phyloP scores from a whole-genome alignment of 306 rosid genomes.

The Medicago lupulina region DNA sequence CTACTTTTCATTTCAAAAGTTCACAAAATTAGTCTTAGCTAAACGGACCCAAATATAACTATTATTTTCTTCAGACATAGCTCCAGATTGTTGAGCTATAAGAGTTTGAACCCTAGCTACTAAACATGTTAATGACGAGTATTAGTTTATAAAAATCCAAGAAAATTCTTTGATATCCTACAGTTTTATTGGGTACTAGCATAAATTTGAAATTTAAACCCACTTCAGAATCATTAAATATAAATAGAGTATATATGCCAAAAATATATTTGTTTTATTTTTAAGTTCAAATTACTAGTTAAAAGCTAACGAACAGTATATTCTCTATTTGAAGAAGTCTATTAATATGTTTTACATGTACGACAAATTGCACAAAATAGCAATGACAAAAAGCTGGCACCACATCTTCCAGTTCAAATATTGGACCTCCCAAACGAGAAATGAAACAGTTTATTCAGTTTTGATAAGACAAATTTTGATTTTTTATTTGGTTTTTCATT shows the following conservation, averaged over 20 bases:
- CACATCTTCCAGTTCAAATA: not conserved
- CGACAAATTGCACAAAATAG: not conserved
- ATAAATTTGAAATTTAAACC: too few relatives aligned
- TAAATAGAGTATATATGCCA: too few relatives aligned
- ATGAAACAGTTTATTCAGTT: slow-evolving; percentile 34
- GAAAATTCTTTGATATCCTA: too few relatives aligned
- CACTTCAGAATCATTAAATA: too few relatives aligned
- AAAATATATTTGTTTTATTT: not conserved
- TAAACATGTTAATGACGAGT: not conserved
- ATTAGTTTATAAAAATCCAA: not conserved
- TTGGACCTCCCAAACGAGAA: not conserved
- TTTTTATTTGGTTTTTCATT: not conserved
- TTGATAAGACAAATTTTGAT: not conserved
- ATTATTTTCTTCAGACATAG: too few relatives aligned
- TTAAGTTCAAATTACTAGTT: not conserved
- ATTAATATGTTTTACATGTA: not conserved
- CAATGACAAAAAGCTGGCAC: not conserved
- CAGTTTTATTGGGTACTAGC: too few relatives aligned
- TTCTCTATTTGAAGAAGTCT: slow-evolving; percentile 14
- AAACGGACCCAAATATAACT: too few relatives aligned
- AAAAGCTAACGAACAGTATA: not conserved
- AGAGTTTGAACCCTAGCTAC: not conserved
- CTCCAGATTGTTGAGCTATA: too few relatives aligned
- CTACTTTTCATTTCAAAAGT: not conserved
- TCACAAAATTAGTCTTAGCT: not conserved